phyloP scores from a whole-genome alignment of 2,329 filamentous ascomycete species.

The Aspergillus sojae region DNA sequence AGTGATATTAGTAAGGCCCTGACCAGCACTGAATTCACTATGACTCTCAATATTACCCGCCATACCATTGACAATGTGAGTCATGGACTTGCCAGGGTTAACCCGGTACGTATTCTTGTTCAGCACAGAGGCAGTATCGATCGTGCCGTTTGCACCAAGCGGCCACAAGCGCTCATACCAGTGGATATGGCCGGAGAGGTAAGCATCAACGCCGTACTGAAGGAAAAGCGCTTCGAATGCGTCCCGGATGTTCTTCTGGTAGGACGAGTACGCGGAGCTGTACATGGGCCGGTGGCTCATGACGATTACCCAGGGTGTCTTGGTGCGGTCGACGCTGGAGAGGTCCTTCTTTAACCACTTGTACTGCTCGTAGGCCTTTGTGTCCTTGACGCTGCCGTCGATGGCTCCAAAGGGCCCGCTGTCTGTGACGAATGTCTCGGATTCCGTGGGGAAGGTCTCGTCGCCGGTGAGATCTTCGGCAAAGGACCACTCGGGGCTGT shows the following conservation, averaged over 20 bases:
- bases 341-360: conserved; percentile 53
- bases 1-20: conserved; percentile 46
- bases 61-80: conserved; percentile 57
- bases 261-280: conserved; percentile 47
- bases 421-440: conserved; percentile 52
- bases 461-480: conserved; percentile 45
- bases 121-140: conserved; percentile 46
- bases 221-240: conserved; percentile 53
- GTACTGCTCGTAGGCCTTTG: conserved; percentile 50
- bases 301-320: conserved; percentile 55
- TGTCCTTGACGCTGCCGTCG: conserved; percentile 43
- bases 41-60: conserved; percentile 58
- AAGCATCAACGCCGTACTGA: conserved; percentile 51
- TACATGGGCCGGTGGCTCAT: conserved; percentile 56
- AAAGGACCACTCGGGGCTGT: conserved; percentile 52
- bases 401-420: conserved; percentile 53
- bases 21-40: conserved; percentile 39
- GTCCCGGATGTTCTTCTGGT: conserved; percentile 47
- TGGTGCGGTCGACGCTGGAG: conserved; percentile 46
- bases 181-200: conserved; percentile 51
- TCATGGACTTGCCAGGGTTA: conserved; percentile 53
- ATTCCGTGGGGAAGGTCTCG: conserved; percentile 43
- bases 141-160: conserved; percentile 41
- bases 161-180: conserved; percentile 52
- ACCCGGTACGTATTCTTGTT: conserved; percentile 54